Evolutionary conservation across 495 filamentous ascomycete genomes (phyloP), one percentile per base, ranked within the genome.

Genomic region (Aspergillus haitiensis): DNA sequence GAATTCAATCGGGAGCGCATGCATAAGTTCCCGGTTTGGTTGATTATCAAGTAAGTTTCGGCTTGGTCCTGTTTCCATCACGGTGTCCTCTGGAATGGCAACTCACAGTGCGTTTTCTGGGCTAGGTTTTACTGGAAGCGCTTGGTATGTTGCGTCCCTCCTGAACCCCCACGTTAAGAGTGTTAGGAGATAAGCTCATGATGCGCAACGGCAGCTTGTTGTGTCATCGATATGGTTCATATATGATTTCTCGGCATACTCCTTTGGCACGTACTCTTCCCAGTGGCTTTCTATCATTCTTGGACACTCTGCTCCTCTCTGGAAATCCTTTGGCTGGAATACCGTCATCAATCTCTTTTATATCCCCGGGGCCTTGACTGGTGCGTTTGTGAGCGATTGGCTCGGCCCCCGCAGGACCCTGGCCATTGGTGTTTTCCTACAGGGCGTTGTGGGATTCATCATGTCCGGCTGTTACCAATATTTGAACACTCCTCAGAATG

Each of bases 171-270:
- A 27, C 21, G 21, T 27, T 3, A 27, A 27, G 21, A 27, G 1
- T 3, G 21, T 27, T 3, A 27, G 3, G 21, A 27, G 1, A 27
- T 27, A 27, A 3, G 3, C 21, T 27, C 21, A 27, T 3, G 21
- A 3, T 27, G 21, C 21, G 21, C 21, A 3, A 27, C 3, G 21
- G 3, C 21, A 96, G 49, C 61, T 82, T 5, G 73, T 89, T 12
- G 88, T 96, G 47, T 87, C 83, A 55, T 59, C 88, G 27, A 92
- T 97, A 70, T 97, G 93, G 93, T 96, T 95, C 73, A 82, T 95
- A 64, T 97, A 96, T 68, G 89, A 97, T 75, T 93, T 93, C 65
- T 88, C 84, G 0, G 73, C 86, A 18, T 96, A 94, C 70, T 85
- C 86, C 11, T 94, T 94, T 74, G 77, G 83, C 55, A 89, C 93